Base-by-base conservation (phyloP, 2,329 filamentous ascomycete species). In the Talaromyces atroroseus region DNA sequence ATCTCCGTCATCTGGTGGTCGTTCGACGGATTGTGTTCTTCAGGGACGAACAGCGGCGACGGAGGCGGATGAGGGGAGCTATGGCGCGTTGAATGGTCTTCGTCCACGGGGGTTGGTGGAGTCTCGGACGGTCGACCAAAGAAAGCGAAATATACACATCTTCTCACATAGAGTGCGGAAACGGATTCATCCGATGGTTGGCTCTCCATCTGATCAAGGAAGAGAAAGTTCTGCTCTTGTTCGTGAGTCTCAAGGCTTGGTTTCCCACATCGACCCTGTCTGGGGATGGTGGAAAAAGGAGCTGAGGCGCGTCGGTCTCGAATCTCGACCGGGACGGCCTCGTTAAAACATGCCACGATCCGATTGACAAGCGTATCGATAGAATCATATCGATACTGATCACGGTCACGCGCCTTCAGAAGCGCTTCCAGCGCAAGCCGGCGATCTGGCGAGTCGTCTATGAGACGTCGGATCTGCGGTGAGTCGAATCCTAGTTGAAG, bases 101-200 rank as follows among this genome's bases (percentile, higher is more conserved):
- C n/a, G n/a, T n/a, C n/a, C n/a, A n/a, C n/a, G n/a, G n/a, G n/a
- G n/a, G n/a, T n/a, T n/a, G n/a, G n/a, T n/a, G n/a, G n/a, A n/a
- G n/a, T n/a, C n/a, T n/a, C n/a, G n/a, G n/a, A n/a, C n/a, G n/a
- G n/a, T n/a, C n/a, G n/a, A n/a, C 40, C 40, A 49, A 65, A 64
- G 57, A 65, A 65, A 23, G 58, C 58, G 49, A 61, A 63, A 53
- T 64, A 65, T 40, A 65, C 50, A 49, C 54, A 62, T 44, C 56
- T 50, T 57, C 63, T 63, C 42, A 65, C 57, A 18, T 59, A 62
- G 34, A 60, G 44, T 2, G 61, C 59, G 23, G 60, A 60, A n/a
- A 60, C 58, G 38, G 62, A 59, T 16, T 44, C 23, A 20, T 54
- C 24, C 24, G 7, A 59, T 11, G 23, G 40, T 45, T 26, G n/a